Evolutionary conservation across 805 yeast genomes (phyloP), one percentile per base, ranked within the genome.

Genomic region (Komagataella phaffii): DNA sequence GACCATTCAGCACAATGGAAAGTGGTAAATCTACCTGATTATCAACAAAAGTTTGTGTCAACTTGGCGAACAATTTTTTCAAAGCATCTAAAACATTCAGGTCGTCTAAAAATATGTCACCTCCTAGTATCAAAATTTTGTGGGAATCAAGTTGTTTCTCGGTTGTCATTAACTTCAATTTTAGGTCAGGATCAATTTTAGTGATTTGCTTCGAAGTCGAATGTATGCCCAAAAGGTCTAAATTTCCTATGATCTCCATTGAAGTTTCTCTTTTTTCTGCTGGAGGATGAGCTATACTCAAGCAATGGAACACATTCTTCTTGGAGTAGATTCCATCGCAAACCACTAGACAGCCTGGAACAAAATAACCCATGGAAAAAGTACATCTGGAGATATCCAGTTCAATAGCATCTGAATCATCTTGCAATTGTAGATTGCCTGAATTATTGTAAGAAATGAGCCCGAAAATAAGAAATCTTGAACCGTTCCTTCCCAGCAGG

Each of bases 251-350:
- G 1, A 83, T 82, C 23, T 85, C 90, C 52, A 81, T 60, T 1
- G 95, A 74, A 0, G 61, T 64, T 7, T 75, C 81, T 53, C 97
- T 72, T 55, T 77, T 72, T 62, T 93, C 99, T 3, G 88, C 83
- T 0, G 93, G 89, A 2, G 99, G 98, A 54, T 88, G 96, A 3
- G 85, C 84, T 50, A 93, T 73, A 3, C 84, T 76, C 24, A 85
- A 75, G 1, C 85, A 95, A 56, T 83, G 80, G 61, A 93, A 89
- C 49, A 76, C 80, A 2, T 82, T 80, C 17, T 80, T 76, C 3
- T 83, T 81, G 14, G 82, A 79, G 61, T 88, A 88, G 17, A 87
- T 79, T 17, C 99, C 99, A 60, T 88, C 95, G 50, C 85, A 83
- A 2, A 91, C 66, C 0, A 88, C 79, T 58, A 84, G 80, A 70